These are phyloP conservation scores for Acanthamoeba healyi DNA, from an alignment of 208 protist species.

Conservation along the genomic window DNA sequence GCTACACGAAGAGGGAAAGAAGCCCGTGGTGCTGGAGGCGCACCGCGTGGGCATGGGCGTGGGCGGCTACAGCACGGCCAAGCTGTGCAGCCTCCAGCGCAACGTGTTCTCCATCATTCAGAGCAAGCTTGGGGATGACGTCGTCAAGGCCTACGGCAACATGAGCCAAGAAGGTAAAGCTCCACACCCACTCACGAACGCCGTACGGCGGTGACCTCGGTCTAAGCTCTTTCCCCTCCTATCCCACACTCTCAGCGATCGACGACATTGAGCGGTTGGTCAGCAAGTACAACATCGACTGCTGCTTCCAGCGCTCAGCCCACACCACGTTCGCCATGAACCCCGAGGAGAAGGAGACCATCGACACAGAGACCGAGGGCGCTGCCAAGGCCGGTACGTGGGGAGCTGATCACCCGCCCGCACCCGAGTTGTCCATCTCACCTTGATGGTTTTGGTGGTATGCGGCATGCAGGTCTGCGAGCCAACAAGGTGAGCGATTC, in stretches of 20 bases:
- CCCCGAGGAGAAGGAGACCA: not conserved
- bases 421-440: not conserved
- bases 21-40: not conserved
- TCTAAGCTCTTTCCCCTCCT: no score
- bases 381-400: not conserved
- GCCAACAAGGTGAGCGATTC: not conserved
- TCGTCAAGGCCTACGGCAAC: constrained; percentile 27
- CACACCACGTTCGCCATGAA: constrained; percentile 39
- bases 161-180: constrained; percentile 40
- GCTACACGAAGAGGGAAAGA: constrained; percentile 23
- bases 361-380: not conserved
- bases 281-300: constrained; percentile 47
- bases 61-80: constrained; percentile 47
- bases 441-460: no score
- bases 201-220: no score
- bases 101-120: constrained; percentile 11
- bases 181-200: no score
- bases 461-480: not conserved
- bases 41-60: constrained; percentile 54
- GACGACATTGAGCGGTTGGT: constrained; percentile 36
- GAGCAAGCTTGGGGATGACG: constrained; percentile 23
- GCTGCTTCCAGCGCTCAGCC: not conserved
- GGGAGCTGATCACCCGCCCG: not conserved
- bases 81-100: constrained; percentile 46
- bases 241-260: not conserved